Percentiles rank a stretch among this genome's conserved stretches.
Conservation (phyloP, 75 land plant species). For the Sequoia sempervirens region DNA sequence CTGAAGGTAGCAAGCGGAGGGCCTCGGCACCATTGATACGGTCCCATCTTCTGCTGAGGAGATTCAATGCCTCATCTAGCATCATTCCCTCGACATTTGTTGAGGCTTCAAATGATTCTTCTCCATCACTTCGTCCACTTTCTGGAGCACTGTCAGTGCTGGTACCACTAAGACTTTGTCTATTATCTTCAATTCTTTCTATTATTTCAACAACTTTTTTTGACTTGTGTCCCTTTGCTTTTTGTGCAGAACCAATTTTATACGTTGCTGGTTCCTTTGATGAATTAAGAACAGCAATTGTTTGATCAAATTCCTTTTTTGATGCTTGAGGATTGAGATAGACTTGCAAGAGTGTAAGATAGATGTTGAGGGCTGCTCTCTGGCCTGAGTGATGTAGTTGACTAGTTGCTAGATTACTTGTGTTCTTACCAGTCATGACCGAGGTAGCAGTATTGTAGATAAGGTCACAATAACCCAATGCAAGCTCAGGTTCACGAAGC, state of each 20-base stretch:
- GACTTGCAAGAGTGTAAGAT: slow-evolving; percentile 86
- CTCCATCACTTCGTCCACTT: slow-evolving; percentile 82
- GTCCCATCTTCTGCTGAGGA: slow-evolving; percentile 87
- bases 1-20: slow-evolving; percentile 72
- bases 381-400: slow-evolving; percentile 23
- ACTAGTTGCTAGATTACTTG: not conserved
- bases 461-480: slow-evolving; percentile 90
- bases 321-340: slow-evolving; percentile 76
- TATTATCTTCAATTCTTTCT: slow-evolving; percentile 62
- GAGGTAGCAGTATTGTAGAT: slow-evolving; percentile 38
- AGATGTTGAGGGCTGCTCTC: slow-evolving; percentile 59
- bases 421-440: slow-evolving; percentile 6
- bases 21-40: slow-evolving; percentile 93
- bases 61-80: slow-evolving; percentile 51
- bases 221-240: slow-evolving; percentile 35
- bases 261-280: slow-evolving; percentile 23
- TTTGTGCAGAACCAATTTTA: slow-evolving; percentile 28
- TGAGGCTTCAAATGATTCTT: slow-evolving; percentile 29
- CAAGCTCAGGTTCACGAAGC: slow-evolving; percentile 84
- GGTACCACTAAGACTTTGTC: slow-evolving; percentile 45
- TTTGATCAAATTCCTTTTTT: slow-evolving; percentile 61
- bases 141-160: slow-evolving; percentile 62
- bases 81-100: slow-evolving; percentile 38
- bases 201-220: slow-evolving; percentile 85
- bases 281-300: slow-evolving; percentile 34